phyloP scores from a whole-genome alignment of 805 yeast species.

The Peterozyma toletana region DNA sequence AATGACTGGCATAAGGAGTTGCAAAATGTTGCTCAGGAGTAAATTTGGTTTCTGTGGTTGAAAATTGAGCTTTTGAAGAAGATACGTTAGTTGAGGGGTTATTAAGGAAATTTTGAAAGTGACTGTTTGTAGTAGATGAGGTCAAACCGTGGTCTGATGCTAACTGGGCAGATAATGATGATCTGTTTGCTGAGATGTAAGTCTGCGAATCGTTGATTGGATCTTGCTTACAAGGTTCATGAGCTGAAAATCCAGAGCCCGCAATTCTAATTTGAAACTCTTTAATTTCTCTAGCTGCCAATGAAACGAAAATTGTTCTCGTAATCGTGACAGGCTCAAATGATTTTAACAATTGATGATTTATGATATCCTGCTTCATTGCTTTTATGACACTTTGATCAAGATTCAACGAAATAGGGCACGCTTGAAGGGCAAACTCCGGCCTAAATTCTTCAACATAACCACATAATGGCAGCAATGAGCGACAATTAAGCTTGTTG shows the following conservation, averaged over 20 bases:
- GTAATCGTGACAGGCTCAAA: constrained; percentile 18
- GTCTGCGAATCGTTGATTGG: not conserved
- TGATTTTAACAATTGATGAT: constrained; percentile 22
- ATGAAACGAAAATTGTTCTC: constrained; percentile 32
- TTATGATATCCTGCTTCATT: constrained; percentile 41
- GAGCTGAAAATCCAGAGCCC: not conserved
- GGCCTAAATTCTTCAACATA: constrained; percentile 45
- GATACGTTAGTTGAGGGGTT: not conserved
- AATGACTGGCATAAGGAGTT: not conserved
- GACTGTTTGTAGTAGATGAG: not conserved
- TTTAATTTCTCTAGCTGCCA: constrained; percentile 37
- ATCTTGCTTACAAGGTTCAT: not conserved
- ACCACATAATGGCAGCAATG: constrained; percentile 14
- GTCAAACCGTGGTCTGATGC: not conserved
- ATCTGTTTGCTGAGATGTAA: not conserved
- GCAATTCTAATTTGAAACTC: constrained; percentile 27
- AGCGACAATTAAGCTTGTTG: constrained; percentile 17
- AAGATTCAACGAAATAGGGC: constrained; percentile 36
- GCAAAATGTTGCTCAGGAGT: not conserved
- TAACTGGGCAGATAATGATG: not conserved
- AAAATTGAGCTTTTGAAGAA: not conserved
- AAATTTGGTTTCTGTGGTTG: not conserved
- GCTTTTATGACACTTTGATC: constrained; percentile 35
- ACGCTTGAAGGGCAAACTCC: constrained; percentile 43
- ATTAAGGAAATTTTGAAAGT: not conserved